Evolutionary conservation across 306 rosid genomes (phyloP).

Genomic region (Morella rubra): DNA sequence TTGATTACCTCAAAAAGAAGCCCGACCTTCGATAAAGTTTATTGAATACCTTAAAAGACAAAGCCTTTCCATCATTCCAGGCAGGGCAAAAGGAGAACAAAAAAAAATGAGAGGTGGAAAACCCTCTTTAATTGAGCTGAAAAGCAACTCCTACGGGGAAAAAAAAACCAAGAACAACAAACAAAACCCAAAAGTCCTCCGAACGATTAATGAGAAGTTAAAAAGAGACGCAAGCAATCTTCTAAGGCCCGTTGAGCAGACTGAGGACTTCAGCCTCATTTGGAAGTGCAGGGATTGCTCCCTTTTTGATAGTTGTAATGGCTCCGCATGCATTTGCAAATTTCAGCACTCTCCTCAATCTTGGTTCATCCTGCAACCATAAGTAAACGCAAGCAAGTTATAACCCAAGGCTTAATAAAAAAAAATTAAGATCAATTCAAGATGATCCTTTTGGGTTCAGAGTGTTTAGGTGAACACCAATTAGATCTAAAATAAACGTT

Average conservation of each 20-base stretch:
- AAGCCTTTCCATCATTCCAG: conserved; percentile 18
- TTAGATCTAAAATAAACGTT: not conserved
- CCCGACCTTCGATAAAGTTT: conserved; percentile 25
- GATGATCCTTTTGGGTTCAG: not conserved
- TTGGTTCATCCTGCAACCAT: conserved; percentile 62
- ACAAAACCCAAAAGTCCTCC: not conserved
- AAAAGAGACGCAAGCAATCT: conserved; percentile 6
- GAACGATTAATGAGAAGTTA: not conserved
- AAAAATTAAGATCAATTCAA: too few species aligned
- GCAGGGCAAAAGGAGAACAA: not conserved
- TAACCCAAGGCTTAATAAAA: too few species aligned
- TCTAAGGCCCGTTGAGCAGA: conserved; percentile 47
- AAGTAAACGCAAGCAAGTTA: not conserved
- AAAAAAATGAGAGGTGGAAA: conserved; percentile 19
- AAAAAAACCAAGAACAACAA: not conserved
- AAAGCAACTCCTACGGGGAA: conserved; percentile 16
- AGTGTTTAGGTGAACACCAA: not conserved
- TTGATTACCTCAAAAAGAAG: too few species aligned
- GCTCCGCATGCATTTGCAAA: conserved; percentile 93
- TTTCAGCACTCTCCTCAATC: conserved; percentile 55
- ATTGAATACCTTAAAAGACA: conserved; percentile 29
- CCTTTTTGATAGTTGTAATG: conserved; percentile 84
- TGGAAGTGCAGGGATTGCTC: conserved; percentile 92
- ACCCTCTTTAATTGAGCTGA: conserved; percentile 34
- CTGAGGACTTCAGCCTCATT: conserved; percentile 50